These are phyloP conservation scores for Leonotis leonurus DNA, from an alignment of 257 asterid genomes.

Conservation along the genomic window DNA sequence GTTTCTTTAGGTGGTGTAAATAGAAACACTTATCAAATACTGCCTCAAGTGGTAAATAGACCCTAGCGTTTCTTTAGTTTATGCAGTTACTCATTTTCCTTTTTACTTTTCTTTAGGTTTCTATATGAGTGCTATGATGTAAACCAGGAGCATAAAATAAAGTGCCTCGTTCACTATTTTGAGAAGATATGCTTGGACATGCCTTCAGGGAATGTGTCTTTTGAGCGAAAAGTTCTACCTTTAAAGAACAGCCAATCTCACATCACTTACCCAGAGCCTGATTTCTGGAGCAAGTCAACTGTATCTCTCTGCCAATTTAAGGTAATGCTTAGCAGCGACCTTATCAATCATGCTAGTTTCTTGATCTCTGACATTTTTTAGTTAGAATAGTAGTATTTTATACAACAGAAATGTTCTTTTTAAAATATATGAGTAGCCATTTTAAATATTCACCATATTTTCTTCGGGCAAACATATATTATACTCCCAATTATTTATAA, in stretches of 20 bases:
- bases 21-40: too few relatives aligned
- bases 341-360: background rate
- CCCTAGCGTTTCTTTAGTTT: too few relatives aligned
- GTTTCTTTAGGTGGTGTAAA: too few relatives aligned
- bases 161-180: conserved; percentile 80
- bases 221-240: conserved; percentile 78
- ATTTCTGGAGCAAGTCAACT: conserved; percentile 62
- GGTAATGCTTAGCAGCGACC: conserved; percentile 38
- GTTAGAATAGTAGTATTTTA: background rate
- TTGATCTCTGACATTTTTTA: background rate
- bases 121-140: conserved; percentile 44
- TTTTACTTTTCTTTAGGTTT: conserved; percentile 41
- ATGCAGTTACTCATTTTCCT: background rate
- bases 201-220: conserved; percentile 69
- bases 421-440: background rate
- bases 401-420: background rate
- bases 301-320: conserved; percentile 59
- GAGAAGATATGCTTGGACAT: conserved; percentile 50
- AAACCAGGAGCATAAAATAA: conserved; percentile 65
- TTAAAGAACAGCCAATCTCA: conserved; percentile 22
- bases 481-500: background rate
- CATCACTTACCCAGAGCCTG: conserved; percentile 46
- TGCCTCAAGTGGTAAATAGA: too few relatives aligned
- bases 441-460: background rate
- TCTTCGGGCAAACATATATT: background rate